phyloP scores from a whole-genome alignment of 306 rosid genomes.

The Chamaecrista fasciculata region DNA sequence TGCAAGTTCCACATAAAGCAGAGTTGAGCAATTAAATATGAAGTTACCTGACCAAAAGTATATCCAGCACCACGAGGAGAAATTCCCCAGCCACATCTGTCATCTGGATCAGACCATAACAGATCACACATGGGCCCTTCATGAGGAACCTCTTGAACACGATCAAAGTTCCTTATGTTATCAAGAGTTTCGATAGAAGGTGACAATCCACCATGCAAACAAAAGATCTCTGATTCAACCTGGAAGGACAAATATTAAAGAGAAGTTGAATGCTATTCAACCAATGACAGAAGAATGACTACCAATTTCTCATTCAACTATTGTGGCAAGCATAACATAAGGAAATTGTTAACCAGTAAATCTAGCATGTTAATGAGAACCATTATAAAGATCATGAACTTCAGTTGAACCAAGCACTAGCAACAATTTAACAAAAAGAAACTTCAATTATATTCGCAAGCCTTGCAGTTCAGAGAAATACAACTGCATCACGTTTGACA shows the following conservation, averaged over 20 bases:
- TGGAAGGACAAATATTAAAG: constrained; percentile 32
- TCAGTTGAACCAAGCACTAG: constrained; percentile 15
- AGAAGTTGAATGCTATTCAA: constrained; percentile 17
- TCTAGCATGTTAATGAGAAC: constrained; percentile 8
- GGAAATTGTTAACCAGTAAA: constrained; percentile 25
- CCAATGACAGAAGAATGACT: constrained; percentile 9
- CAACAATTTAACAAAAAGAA: constrained; percentile 10
- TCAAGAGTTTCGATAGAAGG: constrained; percentile 99
- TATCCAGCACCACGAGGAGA: constrained; percentile 99
- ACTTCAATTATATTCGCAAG: neutral
- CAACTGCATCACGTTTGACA: neutral
- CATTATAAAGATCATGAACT: neutral
- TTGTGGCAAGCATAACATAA: neutral
- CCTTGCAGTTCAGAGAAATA: neutral
- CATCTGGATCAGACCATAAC: constrained; percentile 99
- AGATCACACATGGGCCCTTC: constrained; percentile 99
- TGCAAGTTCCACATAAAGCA: neutral
- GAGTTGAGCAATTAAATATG: constrained; percentile 21
- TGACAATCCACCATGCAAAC: constrained; percentile 96
- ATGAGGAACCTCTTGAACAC: constrained; percentile 99
- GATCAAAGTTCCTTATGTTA: constrained; percentile 90
- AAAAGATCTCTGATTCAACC: constrained; percentile 99
- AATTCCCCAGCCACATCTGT: constrained; percentile 99
- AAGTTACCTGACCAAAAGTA: constrained; percentile 94
- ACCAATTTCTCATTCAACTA: constrained; percentile 17